Conservation (phyloP, 2,329 filamentous ascomycete genomes). For the Elsinoe ampelina region DNA sequence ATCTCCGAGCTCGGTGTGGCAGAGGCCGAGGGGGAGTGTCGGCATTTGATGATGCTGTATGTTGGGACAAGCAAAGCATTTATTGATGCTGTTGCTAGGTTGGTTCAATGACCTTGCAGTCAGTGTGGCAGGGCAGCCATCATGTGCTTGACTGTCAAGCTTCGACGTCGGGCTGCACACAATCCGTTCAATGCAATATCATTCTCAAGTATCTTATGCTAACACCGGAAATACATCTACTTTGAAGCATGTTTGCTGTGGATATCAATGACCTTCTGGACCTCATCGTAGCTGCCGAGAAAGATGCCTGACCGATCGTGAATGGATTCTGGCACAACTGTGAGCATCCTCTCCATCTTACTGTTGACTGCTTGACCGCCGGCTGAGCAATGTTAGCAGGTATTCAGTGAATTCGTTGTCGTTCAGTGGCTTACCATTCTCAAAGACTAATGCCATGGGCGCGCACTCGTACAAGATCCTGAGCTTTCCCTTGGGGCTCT, state of each 20-base stretch:
- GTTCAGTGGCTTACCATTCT: constrained; percentile 66
- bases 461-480: constrained; percentile 97
- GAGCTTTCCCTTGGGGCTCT: constrained; percentile 96
- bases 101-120: too few species aligned
- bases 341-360: constrained; percentile 83
- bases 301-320: constrained; percentile 95
- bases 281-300: constrained; percentile 86
- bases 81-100: not conserved
- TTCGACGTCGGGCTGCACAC: too few species aligned
- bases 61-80: not conserved
- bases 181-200: not conserved
- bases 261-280: constrained; percentile 86
- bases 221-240: not conserved
- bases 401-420: constrained; percentile 17
- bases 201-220: too few species aligned
- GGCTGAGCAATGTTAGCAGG: constrained; percentile 42
- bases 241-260: constrained; percentile 49
- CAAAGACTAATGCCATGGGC: constrained; percentile 97
- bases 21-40: not conserved
- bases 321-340: constrained; percentile 81
- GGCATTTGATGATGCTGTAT: not conserved
- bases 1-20: not conserved
- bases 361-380: constrained; percentile 88
- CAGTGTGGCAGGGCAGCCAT: too few species aligned
- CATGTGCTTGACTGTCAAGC: too few species aligned